These are phyloP conservation scores for Cutaneotrichosporon daszewskae DNA, from an alignment of 1,284 basidiomycete genomes.

Conservation along the genomic window DNA sequence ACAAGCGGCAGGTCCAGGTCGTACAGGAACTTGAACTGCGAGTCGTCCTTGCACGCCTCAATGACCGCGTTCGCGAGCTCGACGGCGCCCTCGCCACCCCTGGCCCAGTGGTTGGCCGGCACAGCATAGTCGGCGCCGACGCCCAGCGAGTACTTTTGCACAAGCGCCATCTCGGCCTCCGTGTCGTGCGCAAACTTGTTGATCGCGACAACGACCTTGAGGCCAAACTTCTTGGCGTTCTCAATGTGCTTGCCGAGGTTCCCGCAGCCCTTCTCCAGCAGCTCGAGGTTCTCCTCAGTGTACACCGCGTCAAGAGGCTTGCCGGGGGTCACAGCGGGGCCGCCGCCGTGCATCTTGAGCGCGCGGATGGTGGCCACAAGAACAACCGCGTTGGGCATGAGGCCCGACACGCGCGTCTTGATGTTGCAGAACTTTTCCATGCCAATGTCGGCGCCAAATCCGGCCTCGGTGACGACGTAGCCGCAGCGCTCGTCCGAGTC, in stretches of 20 bases:
- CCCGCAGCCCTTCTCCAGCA: slow-evolving; percentile 84
- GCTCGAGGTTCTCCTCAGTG: slow-evolving; percentile 86
- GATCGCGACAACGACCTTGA: slow-evolving; percentile 94
- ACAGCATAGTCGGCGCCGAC: slow-evolving; percentile 94
- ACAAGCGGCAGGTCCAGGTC: slow-evolving; percentile 76
- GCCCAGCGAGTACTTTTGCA: slow-evolving; percentile 70
- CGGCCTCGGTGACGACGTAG: slow-evolving; percentile 96
- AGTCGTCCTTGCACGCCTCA: slow-evolving; percentile 72
- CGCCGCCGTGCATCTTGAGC: slow-evolving; percentile 98
- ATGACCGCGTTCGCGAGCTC: slow-evolving; percentile 83
- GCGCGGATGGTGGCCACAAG: slow-evolving; percentile 97
- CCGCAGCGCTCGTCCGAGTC: slow-evolving; percentile 75
- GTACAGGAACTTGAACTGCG: slow-evolving; percentile 84
- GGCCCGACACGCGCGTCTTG: slow-evolving; percentile 91
- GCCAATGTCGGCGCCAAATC: slow-evolving; percentile 98
- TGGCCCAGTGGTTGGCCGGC: slow-evolving; percentile 93
- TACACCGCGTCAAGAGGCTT: slow-evolving; percentile 92
- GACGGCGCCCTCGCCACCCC: slow-evolving; percentile 81
- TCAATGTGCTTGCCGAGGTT: slow-evolving; percentile 92
- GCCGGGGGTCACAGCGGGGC: slow-evolving; percentile 93
- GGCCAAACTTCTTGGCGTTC: slow-evolving; percentile 90
- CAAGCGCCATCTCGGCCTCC: slow-evolving; percentile 77
- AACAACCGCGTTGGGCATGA: slow-evolving; percentile 87
- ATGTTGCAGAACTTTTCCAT: slow-evolving; percentile 99
- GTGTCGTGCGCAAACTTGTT: slow-evolving; percentile 96